Base-by-base conservation (phyloP, 116 monocot genomes). In the Papilionanthe hybrid region DNA sequence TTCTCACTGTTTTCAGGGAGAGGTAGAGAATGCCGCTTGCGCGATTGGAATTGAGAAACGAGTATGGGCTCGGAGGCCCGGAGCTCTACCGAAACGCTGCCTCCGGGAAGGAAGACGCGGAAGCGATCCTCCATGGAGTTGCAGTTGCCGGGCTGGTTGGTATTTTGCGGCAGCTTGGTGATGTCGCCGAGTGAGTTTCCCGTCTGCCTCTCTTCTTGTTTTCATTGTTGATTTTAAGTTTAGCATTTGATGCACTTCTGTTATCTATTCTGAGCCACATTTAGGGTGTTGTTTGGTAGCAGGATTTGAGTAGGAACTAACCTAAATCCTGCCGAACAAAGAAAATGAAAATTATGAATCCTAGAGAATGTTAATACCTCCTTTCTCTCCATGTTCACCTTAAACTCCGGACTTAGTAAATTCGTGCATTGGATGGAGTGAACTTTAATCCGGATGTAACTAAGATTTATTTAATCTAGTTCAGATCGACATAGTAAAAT, bases 31-130 rank as follows among this genome's bases (percentile, higher is more conserved):
- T 95, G 95, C 95, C 95, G 44, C 81, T 95, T 72, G 86, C 89
- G 63, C 84, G 95, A 41, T 83, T 89, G 75, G 76, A 95, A 81
- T 78, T 92, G 81, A 84, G 83, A 83, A 95, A 92, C 71, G 95
- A 95, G 92, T 92, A 86, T 84, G 89, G 89, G 75, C 68, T 95
- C 75, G 92, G 92, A 50, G 88, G 92, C 86, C 82, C 89, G 71
- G 87, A 85, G 80, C 88, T 95, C 7, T 92, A 92, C 86, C 57
- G 81, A 50, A 86, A 75, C 5, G 50, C 81, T 9, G 53, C 81
- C 10, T 76, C 72, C 20, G 80, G 77, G 80, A 72, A 79, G 81
- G 86, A 86, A 75, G 88, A 79, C 6, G 67, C 87, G 37, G 87
- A 81, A 56, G 81, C 85, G 58, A 66, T 88, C 47, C 82, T 90